These are phyloP conservation scores for Ceratocystis huliohia DNA, from an alignment of 2,329 filamentous ascomycete genomes.

Conservation along the genomic window DNA sequence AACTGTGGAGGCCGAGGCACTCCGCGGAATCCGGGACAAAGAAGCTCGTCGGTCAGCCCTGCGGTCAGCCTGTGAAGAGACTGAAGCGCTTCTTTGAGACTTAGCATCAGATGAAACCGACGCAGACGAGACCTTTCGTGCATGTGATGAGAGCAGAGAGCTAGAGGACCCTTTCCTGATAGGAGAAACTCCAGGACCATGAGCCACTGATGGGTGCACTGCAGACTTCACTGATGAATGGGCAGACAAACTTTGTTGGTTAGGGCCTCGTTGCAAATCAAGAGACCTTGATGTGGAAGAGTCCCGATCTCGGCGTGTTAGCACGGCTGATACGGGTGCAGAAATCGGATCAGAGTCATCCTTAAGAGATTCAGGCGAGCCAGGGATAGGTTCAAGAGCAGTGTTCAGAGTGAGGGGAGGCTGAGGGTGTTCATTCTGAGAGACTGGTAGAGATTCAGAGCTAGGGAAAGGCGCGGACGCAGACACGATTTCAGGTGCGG, in stretches of 20 bases:
- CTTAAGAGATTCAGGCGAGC: conserved; percentile 17
- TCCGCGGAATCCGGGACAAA: neutral
- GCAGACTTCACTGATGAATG: neutral
- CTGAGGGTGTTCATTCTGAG: neutral
- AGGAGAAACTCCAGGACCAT: neutral
- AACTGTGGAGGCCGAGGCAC: conserved; percentile 14
- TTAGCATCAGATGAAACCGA: conserved; percentile 5
- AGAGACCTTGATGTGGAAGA: conserved; percentile 5
- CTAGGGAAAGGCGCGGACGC: neutral
- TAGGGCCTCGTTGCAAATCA: conserved; percentile 8
- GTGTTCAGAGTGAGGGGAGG: neutral
- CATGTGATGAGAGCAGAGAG: conserved; percentile 5
- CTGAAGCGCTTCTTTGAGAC: conserved; percentile 4
- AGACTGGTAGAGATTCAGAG: neutral
- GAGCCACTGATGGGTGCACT: neutral
- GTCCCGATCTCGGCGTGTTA: conserved; percentile 2
- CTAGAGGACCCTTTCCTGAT: neutral
- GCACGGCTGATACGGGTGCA: neutral
- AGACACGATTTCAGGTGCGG: neutral
- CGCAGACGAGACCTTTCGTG: conserved; percentile 1
- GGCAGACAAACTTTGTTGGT: conserved; percentile 9
- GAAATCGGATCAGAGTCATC: neutral
- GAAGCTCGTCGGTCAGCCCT: neutral
- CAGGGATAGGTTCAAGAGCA: conserved; percentile 16
- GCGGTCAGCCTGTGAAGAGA: conserved; percentile 1